phyloP scores from a whole-genome alignment of 1,139 yeast genomes.

The Hansenula sp. region DNA sequence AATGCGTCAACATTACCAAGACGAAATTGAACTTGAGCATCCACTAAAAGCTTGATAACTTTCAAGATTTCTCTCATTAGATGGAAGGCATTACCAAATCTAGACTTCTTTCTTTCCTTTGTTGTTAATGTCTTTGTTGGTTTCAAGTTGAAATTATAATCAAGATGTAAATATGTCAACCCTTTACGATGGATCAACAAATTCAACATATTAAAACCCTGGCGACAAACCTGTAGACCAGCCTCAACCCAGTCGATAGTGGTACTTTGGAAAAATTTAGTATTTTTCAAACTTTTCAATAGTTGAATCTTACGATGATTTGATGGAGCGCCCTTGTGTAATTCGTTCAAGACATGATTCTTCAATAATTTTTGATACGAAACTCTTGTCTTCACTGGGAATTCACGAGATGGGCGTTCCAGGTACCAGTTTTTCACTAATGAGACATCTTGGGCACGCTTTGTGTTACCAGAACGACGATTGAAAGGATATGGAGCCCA shows the following conservation, averaged over 20 bases:
- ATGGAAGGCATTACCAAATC: constrained; percentile 97
- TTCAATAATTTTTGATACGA: constrained; percentile 88
- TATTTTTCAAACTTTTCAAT: constrained; percentile 64
- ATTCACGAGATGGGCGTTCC: constrained; percentile 52
- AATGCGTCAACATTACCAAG: constrained; percentile 89
- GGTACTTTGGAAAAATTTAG: constrained; percentile 89
- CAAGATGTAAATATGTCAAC: constrained; percentile 86
- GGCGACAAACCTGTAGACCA: constrained; percentile 87
- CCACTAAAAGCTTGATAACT: constrained; percentile 80
- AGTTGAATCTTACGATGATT: constrained; percentile 51
- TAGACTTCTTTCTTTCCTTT: constrained; percentile 90
- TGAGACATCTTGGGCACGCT: constrained; percentile 88
- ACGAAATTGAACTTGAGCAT: constrained; percentile 88
- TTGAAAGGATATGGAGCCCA: constrained; percentile 88
- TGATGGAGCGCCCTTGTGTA: constrained; percentile 42
- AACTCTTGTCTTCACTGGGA: constrained; percentile 73
- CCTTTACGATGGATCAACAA: constrained; percentile 89
- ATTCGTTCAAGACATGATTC: constrained; percentile 65
- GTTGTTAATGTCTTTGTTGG: constrained; percentile 97
- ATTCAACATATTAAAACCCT: constrained; percentile 93
- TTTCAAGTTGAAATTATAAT: constrained; percentile 91
- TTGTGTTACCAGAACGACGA: constrained; percentile 63
- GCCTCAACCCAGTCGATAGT: constrained; percentile 98
- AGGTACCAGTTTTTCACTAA: constrained; percentile 79
- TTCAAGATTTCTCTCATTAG: constrained; percentile 84